These are phyloP conservation scores for Ambispora gerdemannii DNA, from an alignment of 192 early-diverging fungal genomes.

Conservation along the genomic window DNA sequence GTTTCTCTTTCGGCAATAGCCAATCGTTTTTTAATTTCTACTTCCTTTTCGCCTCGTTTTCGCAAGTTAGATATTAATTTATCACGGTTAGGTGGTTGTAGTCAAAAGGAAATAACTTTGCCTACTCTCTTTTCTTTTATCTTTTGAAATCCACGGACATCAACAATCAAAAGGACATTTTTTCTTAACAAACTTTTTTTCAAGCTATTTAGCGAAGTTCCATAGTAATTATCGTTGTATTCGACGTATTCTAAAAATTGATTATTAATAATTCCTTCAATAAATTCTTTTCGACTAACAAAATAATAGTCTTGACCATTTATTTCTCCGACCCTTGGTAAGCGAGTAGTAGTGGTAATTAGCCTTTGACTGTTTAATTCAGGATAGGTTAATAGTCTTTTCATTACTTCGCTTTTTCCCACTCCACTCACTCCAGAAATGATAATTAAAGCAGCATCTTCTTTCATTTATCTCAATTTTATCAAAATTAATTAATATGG, in stretches of 20 bases:
- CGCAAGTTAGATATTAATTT: not conserved
- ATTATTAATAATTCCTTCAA: not conserved
- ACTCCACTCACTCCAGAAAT: constrained; percentile 8
- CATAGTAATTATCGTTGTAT: not conserved
- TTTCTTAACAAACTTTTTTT: not conserved
- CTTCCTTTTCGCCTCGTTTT: not conserved
- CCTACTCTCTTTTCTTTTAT: not conserved
- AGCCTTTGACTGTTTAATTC: constrained; percentile 9
- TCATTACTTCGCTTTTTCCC: constrained; percentile 8
- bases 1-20: not conserved
- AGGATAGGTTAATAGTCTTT: constrained; percentile 10
- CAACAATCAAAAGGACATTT: not conserved
- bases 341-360: constrained; percentile 14
- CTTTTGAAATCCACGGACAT: not conserved
- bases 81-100: not conserved
- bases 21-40: not conserved
- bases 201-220: not conserved
- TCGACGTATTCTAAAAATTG: not conserved
- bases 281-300: not conserved
- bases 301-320: not conserved
- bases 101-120: not conserved
- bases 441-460: not conserved
- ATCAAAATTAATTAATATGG: not conserved
- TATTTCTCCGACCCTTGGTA: not conserved
- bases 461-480: constrained; percentile 1